Conservation (phyloP, 2,329 filamentous ascomycete species). For the Atkinsonella hypoxylon region DNA sequence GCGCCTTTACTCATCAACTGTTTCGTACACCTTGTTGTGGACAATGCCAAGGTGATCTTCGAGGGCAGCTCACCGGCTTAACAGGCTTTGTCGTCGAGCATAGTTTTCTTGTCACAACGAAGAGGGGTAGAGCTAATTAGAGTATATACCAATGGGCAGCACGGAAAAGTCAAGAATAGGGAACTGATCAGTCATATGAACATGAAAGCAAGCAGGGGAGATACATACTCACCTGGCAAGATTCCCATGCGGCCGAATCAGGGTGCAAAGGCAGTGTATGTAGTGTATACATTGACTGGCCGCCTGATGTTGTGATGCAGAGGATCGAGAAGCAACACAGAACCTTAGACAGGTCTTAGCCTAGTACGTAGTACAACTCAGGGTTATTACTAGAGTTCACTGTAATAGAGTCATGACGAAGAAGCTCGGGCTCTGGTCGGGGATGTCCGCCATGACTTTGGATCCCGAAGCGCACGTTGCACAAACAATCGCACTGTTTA, state of each 20-base stretch:
- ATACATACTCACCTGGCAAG: background rate
- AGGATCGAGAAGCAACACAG: background rate
- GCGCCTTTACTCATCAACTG: no score
- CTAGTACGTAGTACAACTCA: background rate
- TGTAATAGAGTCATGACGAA: background rate
- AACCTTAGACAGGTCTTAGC: background rate
- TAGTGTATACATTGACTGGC: no score
- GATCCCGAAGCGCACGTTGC: background rate
- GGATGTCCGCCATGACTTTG: background rate
- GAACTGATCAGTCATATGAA: background rate
- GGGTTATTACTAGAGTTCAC: no score
- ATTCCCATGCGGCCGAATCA: no score
- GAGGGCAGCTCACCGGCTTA: no score
- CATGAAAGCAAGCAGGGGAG: background rate
- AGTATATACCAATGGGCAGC: no score
- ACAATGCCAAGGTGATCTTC: no score
- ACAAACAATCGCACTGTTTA: conserved; percentile 6
- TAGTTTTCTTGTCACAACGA: background rate
- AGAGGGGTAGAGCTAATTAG: background rate
- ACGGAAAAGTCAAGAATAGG: background rate
- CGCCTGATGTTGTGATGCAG: no score
- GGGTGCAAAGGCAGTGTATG: no score
- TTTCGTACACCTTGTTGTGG: no score
- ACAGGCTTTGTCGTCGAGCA: no score
- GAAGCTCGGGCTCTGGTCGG: background rate